A percentile compares a stretch with the other conserved stretches of the same genome.
Evolutionary conservation across 2,329 filamentous ascomycete species (phyloP).

Genomic region (Colletotrichum destructivum): DNA sequence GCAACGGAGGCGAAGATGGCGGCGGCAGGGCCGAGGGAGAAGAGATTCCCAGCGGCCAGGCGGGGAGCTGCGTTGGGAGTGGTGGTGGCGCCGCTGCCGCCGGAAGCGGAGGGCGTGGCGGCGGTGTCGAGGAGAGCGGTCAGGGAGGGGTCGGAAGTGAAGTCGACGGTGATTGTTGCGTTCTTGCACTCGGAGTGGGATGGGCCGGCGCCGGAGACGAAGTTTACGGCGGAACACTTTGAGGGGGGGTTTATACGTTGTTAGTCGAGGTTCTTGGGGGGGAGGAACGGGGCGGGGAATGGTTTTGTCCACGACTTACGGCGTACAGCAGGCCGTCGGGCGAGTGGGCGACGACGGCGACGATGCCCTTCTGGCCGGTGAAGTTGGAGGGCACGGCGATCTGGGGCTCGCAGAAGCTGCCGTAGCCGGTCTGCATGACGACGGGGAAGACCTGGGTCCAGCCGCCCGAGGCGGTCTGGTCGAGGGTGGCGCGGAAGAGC

Average conservation of each 20-base stretch:
- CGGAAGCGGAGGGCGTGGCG: conserved; percentile 10
- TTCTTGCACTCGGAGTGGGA: conserved; percentile 54
- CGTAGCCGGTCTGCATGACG: conserved; percentile 68
- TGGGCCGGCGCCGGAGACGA: conserved; percentile 61
- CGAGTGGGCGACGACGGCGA: conserved; percentile 66
- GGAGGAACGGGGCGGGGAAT: background rate
- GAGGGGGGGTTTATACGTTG: background rate
- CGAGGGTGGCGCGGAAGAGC: conserved; percentile 72
- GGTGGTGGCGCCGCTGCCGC: conserved; percentile 13
- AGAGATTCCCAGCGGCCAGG: background rate
- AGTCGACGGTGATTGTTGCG: conserved; percentile 47
- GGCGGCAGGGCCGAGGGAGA: conserved; percentile 8
- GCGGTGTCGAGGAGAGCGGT: conserved; percentile 51
- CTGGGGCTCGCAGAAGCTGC: conserved; percentile 66
- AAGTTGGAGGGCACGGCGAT: conserved; percentile 64
- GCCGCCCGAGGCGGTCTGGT: conserved; percentile 60
- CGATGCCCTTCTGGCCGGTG: conserved; percentile 68
- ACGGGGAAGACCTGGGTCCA: conserved; percentile 71
- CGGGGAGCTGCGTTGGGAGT: conserved; percentile 28
- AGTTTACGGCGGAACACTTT: conserved; percentile 70
- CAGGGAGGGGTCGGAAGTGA: conserved; percentile 52
- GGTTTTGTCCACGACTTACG: conserved; percentile 54
- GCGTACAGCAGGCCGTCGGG: conserved; percentile 71
- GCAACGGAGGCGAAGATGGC: conserved; percentile 23
- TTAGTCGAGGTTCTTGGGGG: conserved; percentile 18